Evolutionary conservation across 2,329 filamentous ascomycete species (phyloP).

Genomic region (Clonostachys sp.): DNA sequence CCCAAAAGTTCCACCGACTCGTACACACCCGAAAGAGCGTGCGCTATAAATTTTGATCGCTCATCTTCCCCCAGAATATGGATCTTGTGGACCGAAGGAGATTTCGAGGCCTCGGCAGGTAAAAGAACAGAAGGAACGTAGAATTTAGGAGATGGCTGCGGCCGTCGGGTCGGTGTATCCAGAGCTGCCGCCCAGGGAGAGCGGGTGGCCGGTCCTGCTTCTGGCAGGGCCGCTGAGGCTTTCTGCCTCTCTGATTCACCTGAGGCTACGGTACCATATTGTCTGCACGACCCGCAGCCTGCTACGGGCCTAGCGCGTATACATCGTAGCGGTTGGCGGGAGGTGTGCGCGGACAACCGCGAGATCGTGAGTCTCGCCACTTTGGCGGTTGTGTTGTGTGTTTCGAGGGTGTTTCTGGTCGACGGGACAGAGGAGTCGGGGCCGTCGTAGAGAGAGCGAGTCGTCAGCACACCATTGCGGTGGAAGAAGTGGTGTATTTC

Average conservation of each 20-base stretch:
- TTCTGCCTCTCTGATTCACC: not conserved
- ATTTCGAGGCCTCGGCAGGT: constrained; percentile 17
- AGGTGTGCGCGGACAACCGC: constrained; percentile 39
- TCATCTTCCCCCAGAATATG: constrained; percentile 35
- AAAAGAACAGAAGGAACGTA: constrained; percentile 29
- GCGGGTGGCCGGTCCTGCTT: too few relatives aligned
- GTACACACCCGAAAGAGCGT: constrained; percentile 32
- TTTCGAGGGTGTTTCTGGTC: too few relatives aligned
- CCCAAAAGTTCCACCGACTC: constrained; percentile 30
- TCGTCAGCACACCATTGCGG: too few relatives aligned
- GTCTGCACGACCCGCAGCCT: constrained; percentile 30
- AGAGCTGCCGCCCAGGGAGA: too few relatives aligned
- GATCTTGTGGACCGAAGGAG: constrained; percentile 29
- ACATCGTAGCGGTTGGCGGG: constrained; percentile 28
- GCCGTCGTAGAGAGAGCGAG: too few relatives aligned
- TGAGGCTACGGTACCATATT: constrained; percentile 17
- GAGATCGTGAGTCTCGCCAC: constrained; percentile 29
- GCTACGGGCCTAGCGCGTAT: constrained; percentile 26
- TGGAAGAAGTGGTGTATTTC: too few relatives aligned
- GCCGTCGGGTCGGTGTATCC: too few relatives aligned
- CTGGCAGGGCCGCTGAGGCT: too few relatives aligned
- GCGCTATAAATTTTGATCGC: constrained; percentile 32
- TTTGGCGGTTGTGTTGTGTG: constrained; percentile 12
- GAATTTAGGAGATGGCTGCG: constrained; percentile 9
- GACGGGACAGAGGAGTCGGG: too few relatives aligned